Percentiles rank a stretch among this genome's conserved stretches.
phyloP scores from a whole-genome alignment of 257 asterid genomes.

The Solanum sitiens region DNA sequence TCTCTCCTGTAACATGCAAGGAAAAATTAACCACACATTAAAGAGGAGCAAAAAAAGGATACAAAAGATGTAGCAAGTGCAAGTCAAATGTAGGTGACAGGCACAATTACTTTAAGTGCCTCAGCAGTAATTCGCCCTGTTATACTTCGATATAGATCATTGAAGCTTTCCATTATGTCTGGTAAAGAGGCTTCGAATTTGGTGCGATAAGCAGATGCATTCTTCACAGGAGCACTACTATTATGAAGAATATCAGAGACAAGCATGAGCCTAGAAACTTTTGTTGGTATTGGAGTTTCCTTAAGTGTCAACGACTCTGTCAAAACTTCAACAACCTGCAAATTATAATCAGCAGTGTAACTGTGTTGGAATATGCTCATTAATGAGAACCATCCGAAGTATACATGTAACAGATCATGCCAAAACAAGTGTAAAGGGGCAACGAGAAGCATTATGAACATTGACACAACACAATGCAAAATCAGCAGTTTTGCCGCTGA shows the following conservation, averaged over 20 bases:
- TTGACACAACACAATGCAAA: not conserved
- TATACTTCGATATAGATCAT: conserved; percentile 84
- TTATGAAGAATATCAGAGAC: conserved; percentile 96
- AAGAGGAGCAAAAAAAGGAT: not conserved
- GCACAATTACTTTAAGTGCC: conserved; percentile 68
- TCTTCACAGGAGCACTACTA: conserved; percentile 93
- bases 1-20: conserved; percentile 49
- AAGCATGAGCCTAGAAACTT: conserved; percentile 98
- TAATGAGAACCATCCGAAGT: not conserved
- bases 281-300: conserved; percentile 94
- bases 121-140: conserved; percentile 95
- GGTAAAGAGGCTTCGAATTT: conserved; percentile 84
- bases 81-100: not conserved
- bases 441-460: not conserved
- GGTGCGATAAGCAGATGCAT: conserved; percentile 94
- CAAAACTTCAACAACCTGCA: conserved; percentile 89
- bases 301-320: conserved; percentile 94
- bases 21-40: conserved; percentile 7
- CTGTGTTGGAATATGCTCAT: not conserved
- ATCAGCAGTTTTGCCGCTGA: not conserved
- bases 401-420: not conserved
- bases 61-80: not conserved
- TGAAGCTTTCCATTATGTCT: conserved; percentile 88
- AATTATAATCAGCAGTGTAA: not conserved
- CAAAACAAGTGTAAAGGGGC: not conserved